Evolutionary conservation across 495 filamentous ascomycete species (phyloP).

Genomic region (Penicillium crystallinum): DNA sequence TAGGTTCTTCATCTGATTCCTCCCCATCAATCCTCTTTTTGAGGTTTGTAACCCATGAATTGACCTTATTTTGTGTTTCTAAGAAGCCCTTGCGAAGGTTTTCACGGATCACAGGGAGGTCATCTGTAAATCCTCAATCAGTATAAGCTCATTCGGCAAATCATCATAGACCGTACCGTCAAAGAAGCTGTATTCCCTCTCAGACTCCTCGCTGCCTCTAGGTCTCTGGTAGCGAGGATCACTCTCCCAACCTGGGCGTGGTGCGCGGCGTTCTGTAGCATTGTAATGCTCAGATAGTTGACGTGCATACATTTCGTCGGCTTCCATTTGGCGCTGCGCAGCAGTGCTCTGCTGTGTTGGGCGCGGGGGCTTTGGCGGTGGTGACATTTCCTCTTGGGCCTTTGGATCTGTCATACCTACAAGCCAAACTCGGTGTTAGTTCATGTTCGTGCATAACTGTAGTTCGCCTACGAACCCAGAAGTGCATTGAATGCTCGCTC

Average conservation of each 20-base stretch:
- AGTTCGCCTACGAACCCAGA: conserved; percentile 52
- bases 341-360: conserved; percentile 53
- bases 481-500: conserved; percentile 96
- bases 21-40: conserved; percentile 90
- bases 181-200: conserved; percentile 79
- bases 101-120: conserved; percentile 87
- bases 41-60: conserved; percentile 82
- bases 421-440: conserved; percentile 3
- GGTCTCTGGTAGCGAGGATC: conserved; percentile 28
- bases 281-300: conserved; percentile 91
- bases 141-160: neutral
- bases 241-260: conserved; percentile 42
- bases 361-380: conserved; percentile 68
- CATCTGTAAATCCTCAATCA: conserved; percentile 50
- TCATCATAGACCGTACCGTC: conserved; percentile 51
- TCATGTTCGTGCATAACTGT: neutral
- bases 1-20: conserved; percentile 53
- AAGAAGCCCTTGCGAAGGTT: conserved; percentile 92
- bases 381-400: conserved; percentile 60
- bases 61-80: conserved; percentile 90
- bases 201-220: conserved; percentile 39
- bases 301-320: conserved; percentile 89
- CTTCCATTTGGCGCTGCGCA: conserved; percentile 72
- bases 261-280: conserved; percentile 38
- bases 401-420: conserved; percentile 90